phyloP scores from a whole-genome alignment of 306 rosid species.

The Hippophae gyantsensis region DNA sequence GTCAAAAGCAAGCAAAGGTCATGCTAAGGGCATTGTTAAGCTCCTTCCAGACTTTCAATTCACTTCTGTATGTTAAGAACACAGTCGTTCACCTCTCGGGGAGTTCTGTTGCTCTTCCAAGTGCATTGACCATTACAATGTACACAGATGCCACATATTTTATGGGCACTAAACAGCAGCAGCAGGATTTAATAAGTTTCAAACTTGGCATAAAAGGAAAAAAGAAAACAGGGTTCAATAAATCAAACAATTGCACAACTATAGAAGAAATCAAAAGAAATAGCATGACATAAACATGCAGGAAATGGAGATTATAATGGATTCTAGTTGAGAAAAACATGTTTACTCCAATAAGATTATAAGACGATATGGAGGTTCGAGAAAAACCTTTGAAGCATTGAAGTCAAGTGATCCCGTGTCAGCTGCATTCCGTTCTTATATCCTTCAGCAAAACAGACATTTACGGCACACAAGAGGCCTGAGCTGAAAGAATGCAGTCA shows the following conservation, averaged over 20 bases:
- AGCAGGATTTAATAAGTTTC: too few relatives aligned
- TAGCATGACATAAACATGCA: slow-evolving; percentile 5
- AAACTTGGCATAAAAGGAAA: too few relatives aligned
- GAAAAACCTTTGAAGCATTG: slow-evolving; percentile 27
- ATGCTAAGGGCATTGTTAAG: too few relatives aligned
- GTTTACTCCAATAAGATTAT: slow-evolving; percentile 16
- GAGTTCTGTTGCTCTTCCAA: too few relatives aligned
- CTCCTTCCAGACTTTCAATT: too few relatives aligned
- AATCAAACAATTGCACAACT: too few relatives aligned
- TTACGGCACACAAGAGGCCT: slow-evolving; percentile 45
- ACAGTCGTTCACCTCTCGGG: too few relatives aligned
- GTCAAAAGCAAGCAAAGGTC: too few relatives aligned
- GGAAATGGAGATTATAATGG: slow-evolving; percentile 16
- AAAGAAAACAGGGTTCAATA: background rate
- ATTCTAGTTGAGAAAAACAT: slow-evolving; percentile 18
- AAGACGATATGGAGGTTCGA: slow-evolving; percentile 24
- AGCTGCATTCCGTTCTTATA: slow-evolving; percentile 38
- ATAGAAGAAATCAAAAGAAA: background rate
- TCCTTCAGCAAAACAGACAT: slow-evolving; percentile 38
- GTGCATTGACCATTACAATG: too few relatives aligned
- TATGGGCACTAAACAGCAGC: too few relatives aligned
- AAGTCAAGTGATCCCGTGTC: slow-evolving; percentile 30
- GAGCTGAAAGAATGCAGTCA: slow-evolving; percentile 37
- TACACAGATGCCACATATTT: too few relatives aligned
- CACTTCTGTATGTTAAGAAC: too few relatives aligned